Conservation (phyloP, 2,329 filamentous ascomycete species). For the Aspergillaceae sp. region DNA sequence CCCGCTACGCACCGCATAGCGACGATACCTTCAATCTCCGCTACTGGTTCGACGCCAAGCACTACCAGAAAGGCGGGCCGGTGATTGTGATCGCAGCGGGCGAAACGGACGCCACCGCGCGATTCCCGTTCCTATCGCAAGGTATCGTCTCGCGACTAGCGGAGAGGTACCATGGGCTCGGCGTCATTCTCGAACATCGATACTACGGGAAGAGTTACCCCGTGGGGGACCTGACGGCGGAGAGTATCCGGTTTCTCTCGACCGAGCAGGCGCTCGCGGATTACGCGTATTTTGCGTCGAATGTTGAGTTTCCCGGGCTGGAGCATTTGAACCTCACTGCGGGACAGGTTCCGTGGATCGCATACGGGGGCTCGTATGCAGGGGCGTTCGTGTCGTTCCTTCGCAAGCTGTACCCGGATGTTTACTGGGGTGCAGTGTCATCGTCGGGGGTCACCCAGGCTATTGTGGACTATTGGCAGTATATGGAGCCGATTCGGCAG, state of each 20-base stretch:
- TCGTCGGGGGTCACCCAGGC: constrained; percentile 72
- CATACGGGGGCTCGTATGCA: constrained; percentile 77
- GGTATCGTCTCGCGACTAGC: constrained; percentile 66
- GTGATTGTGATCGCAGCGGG: constrained; percentile 69
- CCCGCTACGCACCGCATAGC: constrained; percentile 66
- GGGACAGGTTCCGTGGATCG: constrained; percentile 59
- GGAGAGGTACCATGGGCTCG: constrained; percentile 62
- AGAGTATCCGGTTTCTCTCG: constrained; percentile 70
- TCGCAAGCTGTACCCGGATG: constrained; percentile 65
- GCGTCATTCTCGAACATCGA: constrained; percentile 74
- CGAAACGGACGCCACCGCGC: constrained; percentile 41
- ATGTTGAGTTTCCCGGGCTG: constrained; percentile 62
- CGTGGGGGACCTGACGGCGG: constrained; percentile 53
- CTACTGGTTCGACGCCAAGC: constrained; percentile 73
- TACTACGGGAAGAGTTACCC: constrained; percentile 78
- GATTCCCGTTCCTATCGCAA: constrained; percentile 63
- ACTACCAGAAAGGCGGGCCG: constrained; percentile 69
- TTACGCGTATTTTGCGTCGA: constrained; percentile 67
- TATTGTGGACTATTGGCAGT: constrained; percentile 66
- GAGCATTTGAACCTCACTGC: constrained; percentile 60
- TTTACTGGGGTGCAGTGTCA: constrained; percentile 70
- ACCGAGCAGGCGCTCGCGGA: constrained; percentile 79
- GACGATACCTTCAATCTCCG: constrained; percentile 59
- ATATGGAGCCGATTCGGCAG: constrained; percentile 51
- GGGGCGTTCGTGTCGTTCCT: constrained; percentile 71